Evolutionary conservation across 768 basidiomycete species (phyloP).

Genomic region (Mycena haematopus): DNA sequence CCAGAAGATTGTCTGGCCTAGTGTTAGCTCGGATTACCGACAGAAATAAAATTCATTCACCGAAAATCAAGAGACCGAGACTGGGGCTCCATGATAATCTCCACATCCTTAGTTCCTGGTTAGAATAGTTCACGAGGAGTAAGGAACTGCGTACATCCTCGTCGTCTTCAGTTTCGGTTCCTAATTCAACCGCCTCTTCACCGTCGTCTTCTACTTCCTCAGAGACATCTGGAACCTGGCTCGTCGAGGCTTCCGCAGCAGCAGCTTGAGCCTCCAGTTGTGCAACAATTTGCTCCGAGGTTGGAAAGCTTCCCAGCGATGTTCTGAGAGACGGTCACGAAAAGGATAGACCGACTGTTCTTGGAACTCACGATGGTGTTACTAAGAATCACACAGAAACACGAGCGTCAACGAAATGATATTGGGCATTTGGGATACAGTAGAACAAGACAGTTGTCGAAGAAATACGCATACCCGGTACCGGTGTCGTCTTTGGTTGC

Average conservation of each 20-base stretch:
- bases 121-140: neutral
- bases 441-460: slow-evolving; percentile 25
- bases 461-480: slow-evolving; percentile 30
- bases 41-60: slow-evolving; percentile 41
- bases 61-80: slow-evolving; percentile 78
- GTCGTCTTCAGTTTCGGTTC: slow-evolving; percentile 54
- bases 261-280: slow-evolving; percentile 54
- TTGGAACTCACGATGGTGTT: slow-evolving; percentile 29
- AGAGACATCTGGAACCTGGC: slow-evolving; percentile 34
- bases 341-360: slow-evolving; percentile 10
- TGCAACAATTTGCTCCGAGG: slow-evolving; percentile 57
- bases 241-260: slow-evolving; percentile 35
- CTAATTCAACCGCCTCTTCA: slow-evolving; percentile 50
- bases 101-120: slow-evolving; percentile 66
- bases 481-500: too few species aligned
- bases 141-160: slow-evolving; percentile 43
- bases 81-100: slow-evolving; percentile 88
- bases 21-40: neutral
- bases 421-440: slow-evolving; percentile 33
- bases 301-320: slow-evolving; percentile 47
- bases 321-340: slow-evolving; percentile 22
- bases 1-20: slow-evolving; percentile 43
- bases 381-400: slow-evolving; percentile 32
- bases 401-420: slow-evolving; percentile 33
- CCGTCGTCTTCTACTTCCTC: slow-evolving; percentile 39